Conservation (phyloP, 1,284 basidiomycete species). For the Anthracocystis panici-leucophaei region DNA sequence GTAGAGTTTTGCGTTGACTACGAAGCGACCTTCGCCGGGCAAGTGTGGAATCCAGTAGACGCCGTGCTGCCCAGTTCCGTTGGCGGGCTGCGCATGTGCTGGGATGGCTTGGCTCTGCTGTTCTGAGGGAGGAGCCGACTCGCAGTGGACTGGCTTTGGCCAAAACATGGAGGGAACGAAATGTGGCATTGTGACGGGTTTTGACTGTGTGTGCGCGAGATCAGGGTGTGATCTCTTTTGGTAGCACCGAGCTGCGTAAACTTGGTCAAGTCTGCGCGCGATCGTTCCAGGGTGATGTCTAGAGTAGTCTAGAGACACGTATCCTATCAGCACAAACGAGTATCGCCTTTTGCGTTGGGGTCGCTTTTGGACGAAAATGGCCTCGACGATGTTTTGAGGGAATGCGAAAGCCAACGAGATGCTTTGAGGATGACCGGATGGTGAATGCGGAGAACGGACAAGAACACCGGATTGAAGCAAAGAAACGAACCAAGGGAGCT, state of each 20-base stretch:
- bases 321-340: neutral
- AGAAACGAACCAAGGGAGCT: neutral
- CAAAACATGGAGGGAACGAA: slow-evolving; percentile 52
- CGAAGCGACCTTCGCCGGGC: slow-evolving; percentile 63
- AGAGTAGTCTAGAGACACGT: neutral
- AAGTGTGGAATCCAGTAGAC: slow-evolving; percentile 59
- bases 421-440: neutral
- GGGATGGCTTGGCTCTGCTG: slow-evolving; percentile 19
- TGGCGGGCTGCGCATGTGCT: slow-evolving; percentile 15
- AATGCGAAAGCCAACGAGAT: neutral
- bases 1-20: slow-evolving; percentile 62
- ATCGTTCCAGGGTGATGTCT: neutral
- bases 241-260: neutral
- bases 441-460: neutral
- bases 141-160: slow-evolving; percentile 51
- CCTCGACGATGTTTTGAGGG: neutral
- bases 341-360: neutral
- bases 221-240: no score
- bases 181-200: slow-evolving; percentile 44
- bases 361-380: neutral
- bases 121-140: slow-evolving; percentile 35
- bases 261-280: neutral
- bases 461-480: neutral
- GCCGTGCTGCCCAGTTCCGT: slow-evolving; percentile 34
- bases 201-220: neutral